Conservation (phyloP, 1,139 yeast species). For the Ogataea hybrid region DNA sequence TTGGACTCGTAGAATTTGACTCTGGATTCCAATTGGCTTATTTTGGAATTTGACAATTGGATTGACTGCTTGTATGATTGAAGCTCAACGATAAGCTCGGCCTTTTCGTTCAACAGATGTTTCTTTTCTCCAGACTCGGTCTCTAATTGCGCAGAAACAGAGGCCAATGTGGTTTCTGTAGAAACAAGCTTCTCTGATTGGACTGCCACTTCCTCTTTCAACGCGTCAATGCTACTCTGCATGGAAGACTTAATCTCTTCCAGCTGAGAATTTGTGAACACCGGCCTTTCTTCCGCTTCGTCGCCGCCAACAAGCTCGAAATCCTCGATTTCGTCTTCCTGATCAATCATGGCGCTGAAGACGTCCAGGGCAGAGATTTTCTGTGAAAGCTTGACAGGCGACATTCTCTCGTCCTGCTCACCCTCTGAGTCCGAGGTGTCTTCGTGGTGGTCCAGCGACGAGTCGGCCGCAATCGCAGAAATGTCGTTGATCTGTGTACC, state of each 20-base stretch:
- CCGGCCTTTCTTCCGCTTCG: conserved; percentile 11
- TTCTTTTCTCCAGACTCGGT: conserved; percentile 27
- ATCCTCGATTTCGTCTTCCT: conserved; percentile 19
- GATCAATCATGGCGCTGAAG: conserved; percentile 22
- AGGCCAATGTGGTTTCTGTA: conserved; percentile 23
- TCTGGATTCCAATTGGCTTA: conserved; percentile 11
- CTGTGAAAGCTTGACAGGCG: conserved; percentile 22
- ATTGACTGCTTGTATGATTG: conserved; percentile 27
- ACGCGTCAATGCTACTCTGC: conserved; percentile 13
- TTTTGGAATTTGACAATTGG: conserved; percentile 11
- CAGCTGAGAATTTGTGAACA: conserved; percentile 24
- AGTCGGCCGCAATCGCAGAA: conserved; percentile 20
- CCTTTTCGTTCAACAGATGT: conserved; percentile 26
- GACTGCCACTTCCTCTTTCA: conserved; percentile 11
- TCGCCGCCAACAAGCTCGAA: conserved; percentile 7
- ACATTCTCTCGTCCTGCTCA: conserved; percentile 22
- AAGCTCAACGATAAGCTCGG: conserved; percentile 28
- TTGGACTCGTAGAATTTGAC: conserved; percentile 15
- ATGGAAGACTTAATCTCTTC: conserved; percentile 24
- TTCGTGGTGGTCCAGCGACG: conserved; percentile 15
- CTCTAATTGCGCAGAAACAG: conserved; percentile 29
- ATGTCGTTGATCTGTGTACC: conserved; percentile 21
- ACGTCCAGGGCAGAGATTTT: conserved; percentile 22
- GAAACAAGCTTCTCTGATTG: conserved; percentile 23
- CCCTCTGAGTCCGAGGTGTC: conserved; percentile 30